Evolutionary conservation across 768 basidiomycete genomes (phyloP).

Genomic region (Tremella mesenterica): DNA sequence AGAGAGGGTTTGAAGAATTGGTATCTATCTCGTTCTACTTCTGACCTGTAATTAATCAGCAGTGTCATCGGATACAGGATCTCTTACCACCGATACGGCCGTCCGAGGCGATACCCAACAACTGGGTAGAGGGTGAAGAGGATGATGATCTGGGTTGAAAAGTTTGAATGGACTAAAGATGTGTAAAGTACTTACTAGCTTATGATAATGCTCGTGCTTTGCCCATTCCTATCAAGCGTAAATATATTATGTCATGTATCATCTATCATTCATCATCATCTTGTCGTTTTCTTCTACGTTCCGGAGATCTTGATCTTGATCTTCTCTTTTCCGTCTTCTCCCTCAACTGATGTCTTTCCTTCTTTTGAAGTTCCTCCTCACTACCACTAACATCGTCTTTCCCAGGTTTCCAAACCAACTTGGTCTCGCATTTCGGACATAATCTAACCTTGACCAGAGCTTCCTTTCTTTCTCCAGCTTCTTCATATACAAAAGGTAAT

Average conservation of each 20-base stretch:
- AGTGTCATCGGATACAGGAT: no score
- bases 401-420: slow-evolving; percentile 60
- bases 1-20: slow-evolving; percentile 5
- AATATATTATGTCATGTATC: no score
- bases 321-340: background rate
- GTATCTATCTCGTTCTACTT: background rate
- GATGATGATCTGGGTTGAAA: no score
- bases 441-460: slow-evolving; percentile 87
- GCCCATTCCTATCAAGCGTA: no score
- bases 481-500: slow-evolving; percentile 79
- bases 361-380: background rate
- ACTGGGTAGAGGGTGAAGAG: no score
- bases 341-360: background rate
- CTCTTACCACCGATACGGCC: no score
- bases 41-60: no score
- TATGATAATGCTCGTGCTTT: no score
- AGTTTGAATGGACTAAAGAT: no score
- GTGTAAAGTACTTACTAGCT: no score
- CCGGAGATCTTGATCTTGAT: no score
- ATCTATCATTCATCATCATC: background rate
- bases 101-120: no score
- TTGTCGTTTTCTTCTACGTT: background rate
- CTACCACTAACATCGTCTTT: background rate
- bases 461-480: slow-evolving; percentile 62
- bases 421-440: slow-evolving; percentile 67